A percentile compares a stretch with the other conserved stretches of the same genome.
These are phyloP conservation scores for Colletotrichum abscissum DNA, from an alignment of 2,329 filamentous ascomycete genomes.

Conservation along the genomic window DNA sequence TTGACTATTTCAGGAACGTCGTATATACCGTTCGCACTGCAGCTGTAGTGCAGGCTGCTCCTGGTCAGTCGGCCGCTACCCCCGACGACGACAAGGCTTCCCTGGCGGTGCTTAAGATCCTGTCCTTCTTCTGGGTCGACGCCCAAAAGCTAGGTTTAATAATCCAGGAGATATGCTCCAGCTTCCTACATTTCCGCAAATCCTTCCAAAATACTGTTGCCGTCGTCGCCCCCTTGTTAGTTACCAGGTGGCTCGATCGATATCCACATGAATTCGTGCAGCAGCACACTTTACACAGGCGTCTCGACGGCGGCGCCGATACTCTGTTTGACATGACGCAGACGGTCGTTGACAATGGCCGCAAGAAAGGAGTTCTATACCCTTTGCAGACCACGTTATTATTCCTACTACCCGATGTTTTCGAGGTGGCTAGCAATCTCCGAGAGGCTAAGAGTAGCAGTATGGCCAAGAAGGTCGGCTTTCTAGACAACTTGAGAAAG, in stretches of 20 bases:
- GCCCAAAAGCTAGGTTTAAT: conserved; percentile 69
- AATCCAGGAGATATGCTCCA: conserved; percentile 74
- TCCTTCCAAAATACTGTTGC: conserved; percentile 73
- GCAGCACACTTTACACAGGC: conserved; percentile 69
- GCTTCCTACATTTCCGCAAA: conserved; percentile 74
- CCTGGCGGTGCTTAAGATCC: conserved; percentile 66
- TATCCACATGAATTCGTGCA: conserved; percentile 73
- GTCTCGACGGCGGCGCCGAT: conserved; percentile 74
- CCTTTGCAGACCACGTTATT: conserved; percentile 73
- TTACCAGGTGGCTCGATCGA: conserved; percentile 74
- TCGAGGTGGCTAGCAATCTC: conserved; percentile 76
- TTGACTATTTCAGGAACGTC: conserved; percentile 67
- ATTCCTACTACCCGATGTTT: conserved; percentile 75
- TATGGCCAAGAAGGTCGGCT: conserved; percentile 74
- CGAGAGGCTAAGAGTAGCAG: conserved; percentile 71
- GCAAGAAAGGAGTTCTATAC: conserved; percentile 66
- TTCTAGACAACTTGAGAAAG: conserved; percentile 73
- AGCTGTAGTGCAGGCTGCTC: conserved; percentile 50
- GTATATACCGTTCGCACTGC: conserved; percentile 63
- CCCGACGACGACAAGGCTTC: conserved; percentile 64
- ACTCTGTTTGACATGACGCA: conserved; percentile 77
- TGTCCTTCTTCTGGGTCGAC: conserved; percentile 75
- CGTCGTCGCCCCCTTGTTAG: conserved; percentile 70
- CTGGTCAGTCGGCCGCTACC: conserved; percentile 49
- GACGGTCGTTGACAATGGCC: conserved; percentile 68